A percentile compares a stretch with the other conserved stretches of the same genome.
phyloP scores from a whole-genome alignment of 2,329 filamentous ascomycete species.

The Bisporella sp. region DNA sequence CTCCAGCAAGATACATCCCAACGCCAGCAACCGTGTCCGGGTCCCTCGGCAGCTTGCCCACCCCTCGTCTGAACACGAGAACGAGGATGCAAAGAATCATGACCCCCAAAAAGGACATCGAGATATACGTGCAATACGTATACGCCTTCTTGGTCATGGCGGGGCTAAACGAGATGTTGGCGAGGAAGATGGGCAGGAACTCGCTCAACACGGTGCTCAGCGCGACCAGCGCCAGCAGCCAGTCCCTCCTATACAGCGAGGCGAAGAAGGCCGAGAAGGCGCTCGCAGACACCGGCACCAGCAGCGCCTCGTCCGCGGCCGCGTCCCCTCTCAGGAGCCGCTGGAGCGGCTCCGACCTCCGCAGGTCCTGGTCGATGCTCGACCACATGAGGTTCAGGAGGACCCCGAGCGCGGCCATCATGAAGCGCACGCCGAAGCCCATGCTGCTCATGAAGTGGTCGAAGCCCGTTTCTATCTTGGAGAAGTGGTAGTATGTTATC shows the following conservation, averaged over 20 bases:
- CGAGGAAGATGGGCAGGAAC: conserved; percentile 39
- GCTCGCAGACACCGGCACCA: conserved; percentile 37
- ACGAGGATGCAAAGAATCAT: background rate
- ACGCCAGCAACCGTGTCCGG: background rate
- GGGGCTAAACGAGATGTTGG: conserved; percentile 40
- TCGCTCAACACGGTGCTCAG: conserved; percentile 34
- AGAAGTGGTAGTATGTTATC: background rate
- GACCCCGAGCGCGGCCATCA: conserved; percentile 34
- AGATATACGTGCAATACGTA: conserved; percentile 33
- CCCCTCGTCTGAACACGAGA: background rate
- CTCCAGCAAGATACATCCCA: background rate
- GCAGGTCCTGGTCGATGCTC: conserved; percentile 34
- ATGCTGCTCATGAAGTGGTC: conserved; percentile 34
- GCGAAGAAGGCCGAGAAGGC: conserved; percentile 37
- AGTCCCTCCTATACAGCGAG: conserved; percentile 29
- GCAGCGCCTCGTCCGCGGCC: conserved; percentile 32
- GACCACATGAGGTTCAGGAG: conserved; percentile 35
- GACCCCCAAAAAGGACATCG: conserved; percentile 16
- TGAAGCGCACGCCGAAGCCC: conserved; percentile 33
- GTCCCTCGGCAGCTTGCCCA: background rate
- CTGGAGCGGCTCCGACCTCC: conserved; percentile 38
- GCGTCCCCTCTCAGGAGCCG: conserved; percentile 27
- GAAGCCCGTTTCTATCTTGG: conserved; percentile 27
- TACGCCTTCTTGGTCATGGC: conserved; percentile 33
- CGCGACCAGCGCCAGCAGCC: background rate